Conservation (phyloP, 192 early-diverging fungal species). For the Pilaira anomala region DNA sequence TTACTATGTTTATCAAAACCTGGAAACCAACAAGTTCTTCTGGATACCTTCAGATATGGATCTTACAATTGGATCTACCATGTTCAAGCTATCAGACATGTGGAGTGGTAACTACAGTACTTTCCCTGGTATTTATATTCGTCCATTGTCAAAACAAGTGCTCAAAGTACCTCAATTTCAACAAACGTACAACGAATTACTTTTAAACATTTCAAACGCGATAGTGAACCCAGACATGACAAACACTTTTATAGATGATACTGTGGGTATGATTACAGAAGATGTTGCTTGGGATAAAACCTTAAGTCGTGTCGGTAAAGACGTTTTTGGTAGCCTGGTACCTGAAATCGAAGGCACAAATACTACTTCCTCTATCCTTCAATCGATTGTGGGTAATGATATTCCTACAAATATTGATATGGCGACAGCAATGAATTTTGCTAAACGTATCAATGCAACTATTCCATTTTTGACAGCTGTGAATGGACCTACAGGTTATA, state of each 20-base stretch:
- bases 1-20: slow-evolving; percentile 41
- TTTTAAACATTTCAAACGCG: slow-evolving; percentile 28
- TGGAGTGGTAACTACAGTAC: slow-evolving; percentile 26
- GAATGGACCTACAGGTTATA: neutral
- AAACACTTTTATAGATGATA: slow-evolving; percentile 24
- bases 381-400: neutral
- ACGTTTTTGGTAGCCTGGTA: neutral
- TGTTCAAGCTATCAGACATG: slow-evolving; percentile 4
- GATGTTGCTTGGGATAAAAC: slow-evolving; percentile 40
- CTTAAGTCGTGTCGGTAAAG: slow-evolving; percentile 14
- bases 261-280: slow-evolving; percentile 30
- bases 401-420: neutral
- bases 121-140: slow-evolving; percentile 10
- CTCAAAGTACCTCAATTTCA: slow-evolving; percentile 33
- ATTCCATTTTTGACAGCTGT: slow-evolving; percentile 6
- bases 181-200: slow-evolving; percentile 31
- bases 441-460: neutral
- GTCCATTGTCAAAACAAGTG: slow-evolving; percentile 32
- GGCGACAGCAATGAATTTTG: neutral
- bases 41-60: slow-evolving; percentile 32
- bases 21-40: slow-evolving; percentile 33
- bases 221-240: slow-evolving; percentile 35
- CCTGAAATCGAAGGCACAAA: neutral
- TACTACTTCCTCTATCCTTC: neutral
- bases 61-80: slow-evolving; percentile 34